These are phyloP conservation scores for Conticribra guillardii DNA, from an alignment of 108 stramenopile genomes.

Conservation along the genomic window DNA sequence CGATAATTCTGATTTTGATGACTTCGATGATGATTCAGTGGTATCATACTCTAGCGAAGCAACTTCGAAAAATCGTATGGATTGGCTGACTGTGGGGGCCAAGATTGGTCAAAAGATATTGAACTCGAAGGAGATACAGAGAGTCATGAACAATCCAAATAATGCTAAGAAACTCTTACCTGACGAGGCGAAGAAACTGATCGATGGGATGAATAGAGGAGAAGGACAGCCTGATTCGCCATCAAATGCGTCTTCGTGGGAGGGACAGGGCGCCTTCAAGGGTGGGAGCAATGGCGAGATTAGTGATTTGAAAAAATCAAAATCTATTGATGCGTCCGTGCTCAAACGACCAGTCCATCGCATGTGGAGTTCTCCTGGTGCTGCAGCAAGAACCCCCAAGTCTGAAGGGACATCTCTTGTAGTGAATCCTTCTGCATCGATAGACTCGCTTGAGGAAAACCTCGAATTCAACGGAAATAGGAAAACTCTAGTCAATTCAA, in stretches of 20 bases:
- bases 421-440: neutral
- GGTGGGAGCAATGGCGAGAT: constrained; percentile 32
- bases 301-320: constrained; percentile 3
- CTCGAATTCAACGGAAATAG: neutral
- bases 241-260: constrained; percentile 23
- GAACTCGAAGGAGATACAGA: constrained; percentile 71
- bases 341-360: constrained; percentile 64
- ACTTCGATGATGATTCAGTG: constrained; percentile 8
- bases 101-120: constrained; percentile 80
- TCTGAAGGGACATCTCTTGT: constrained; percentile 11
- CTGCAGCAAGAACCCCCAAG: constrained; percentile 16
- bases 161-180: constrained; percentile 25
- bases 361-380: constrained; percentile 64
- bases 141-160: constrained; percentile 49
- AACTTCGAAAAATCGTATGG: constrained; percentile 24
- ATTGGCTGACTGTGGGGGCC: constrained; percentile 82
- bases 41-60: constrained; percentile 20
- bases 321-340: constrained; percentile 20
- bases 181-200: constrained; percentile 38
- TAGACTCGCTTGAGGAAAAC: neutral
- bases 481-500: neutral
- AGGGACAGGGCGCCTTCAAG: constrained; percentile 10
- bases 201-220: constrained; percentile 25
- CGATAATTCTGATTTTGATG: constrained; percentile 11
- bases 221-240: constrained; percentile 4